Evolutionary conservation across 2,329 filamentous ascomycete species (phyloP).

Genomic region (Zarea fungicola): DNA sequence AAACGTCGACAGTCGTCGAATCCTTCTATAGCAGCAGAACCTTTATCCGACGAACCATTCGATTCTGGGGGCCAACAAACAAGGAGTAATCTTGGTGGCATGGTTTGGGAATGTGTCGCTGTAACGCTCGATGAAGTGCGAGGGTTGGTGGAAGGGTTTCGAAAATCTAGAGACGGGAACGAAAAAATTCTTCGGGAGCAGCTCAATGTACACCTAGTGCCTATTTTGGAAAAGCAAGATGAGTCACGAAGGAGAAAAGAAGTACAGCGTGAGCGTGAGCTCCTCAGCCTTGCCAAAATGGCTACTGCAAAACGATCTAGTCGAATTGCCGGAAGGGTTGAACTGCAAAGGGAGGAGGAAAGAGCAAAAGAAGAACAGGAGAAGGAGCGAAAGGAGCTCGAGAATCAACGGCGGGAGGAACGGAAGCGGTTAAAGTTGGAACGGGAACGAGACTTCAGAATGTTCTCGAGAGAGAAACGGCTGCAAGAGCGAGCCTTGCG

Average conservation of each 20-base stretch:
- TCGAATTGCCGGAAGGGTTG: slow-evolving; percentile 74
- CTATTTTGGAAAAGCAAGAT: slow-evolving; percentile 74
- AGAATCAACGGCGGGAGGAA: slow-evolving; percentile 62
- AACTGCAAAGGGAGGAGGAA: slow-evolving; percentile 71
- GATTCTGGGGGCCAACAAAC: slow-evolving; percentile 29
- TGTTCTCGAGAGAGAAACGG: slow-evolving; percentile 79
- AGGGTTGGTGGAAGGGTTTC: slow-evolving; percentile 63
- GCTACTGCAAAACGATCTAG: slow-evolving; percentile 93
- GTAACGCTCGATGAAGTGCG: slow-evolving; percentile 75
- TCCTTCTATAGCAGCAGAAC: not conserved
- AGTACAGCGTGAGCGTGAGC: slow-evolving; percentile 65
- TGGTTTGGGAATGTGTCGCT: slow-evolving; percentile 88
- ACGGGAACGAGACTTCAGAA: slow-evolving; percentile 69
- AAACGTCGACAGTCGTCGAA: slow-evolving; percentile 58
- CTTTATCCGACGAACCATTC: slow-evolving; percentile 20
- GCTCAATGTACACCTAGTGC: slow-evolving; percentile 73
- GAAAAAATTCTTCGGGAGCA: slow-evolving; percentile 72
- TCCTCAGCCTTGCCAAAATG: slow-evolving; percentile 77
- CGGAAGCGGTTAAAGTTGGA: slow-evolving; percentile 55
- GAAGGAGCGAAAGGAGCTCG: slow-evolving; percentile 46
- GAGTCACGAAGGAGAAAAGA: slow-evolving; percentile 69
- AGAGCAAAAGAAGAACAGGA: slow-evolving; percentile 64
- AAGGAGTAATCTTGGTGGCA: slow-evolving; percentile 65
- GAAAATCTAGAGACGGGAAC: slow-evolving; percentile 74
- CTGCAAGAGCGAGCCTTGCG: slow-evolving; percentile 80